Evolutionary conservation across 148 eudicot genomes (phyloP), one percentile per base, ranked within the genome.

Genomic region (Mesembryanthemum crystallinum): DNA sequence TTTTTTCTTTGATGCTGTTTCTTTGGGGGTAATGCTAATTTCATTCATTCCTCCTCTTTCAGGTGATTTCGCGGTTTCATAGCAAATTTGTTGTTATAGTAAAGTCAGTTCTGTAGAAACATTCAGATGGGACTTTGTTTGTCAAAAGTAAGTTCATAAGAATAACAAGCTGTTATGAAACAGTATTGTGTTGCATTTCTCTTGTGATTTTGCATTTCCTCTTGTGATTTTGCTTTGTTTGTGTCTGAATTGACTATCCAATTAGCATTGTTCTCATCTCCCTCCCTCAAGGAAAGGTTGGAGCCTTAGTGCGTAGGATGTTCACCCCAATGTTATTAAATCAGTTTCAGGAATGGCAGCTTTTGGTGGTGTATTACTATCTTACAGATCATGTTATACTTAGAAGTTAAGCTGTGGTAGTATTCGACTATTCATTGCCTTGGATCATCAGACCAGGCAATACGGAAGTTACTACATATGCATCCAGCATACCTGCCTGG

Each of bases 71-170:
- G 58, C n/a, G 23, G 67, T 47, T 23, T 32, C 20, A n/a, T 37
- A 32, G 13, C 62, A 49, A 28, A 45, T 62, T 30, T 32, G 28
- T 13, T 27, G 32, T 62, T 75, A 23, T 65, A 13, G 24, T 55
- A 58, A 54, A 20, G 70, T 57, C 39, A 70, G 57, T 42, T 64
- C 59, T 37, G 15, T 35, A 55, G 52, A n/a, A n/a, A 73, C 25
- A 49, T 73, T 59, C 71, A 67, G 39, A 80, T 80, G 83, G 83
- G 79, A 47, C 43, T 64, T 59, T 80, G 83, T 72, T 14, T 39
- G 30, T 80, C 83, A 30, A 71, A 65, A 47, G 83, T 80, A 72
- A 76, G 79, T 72, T 74, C 35, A 18, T 60, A 14, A 39, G 32
- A 66, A n/a, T 32, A 4, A 25, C n/a, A 49, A 17, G 21, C 24